Evolutionary conservation across 2,329 filamentous ascomycete genomes (phyloP).

Genomic region (Thyridium curvatum): DNA sequence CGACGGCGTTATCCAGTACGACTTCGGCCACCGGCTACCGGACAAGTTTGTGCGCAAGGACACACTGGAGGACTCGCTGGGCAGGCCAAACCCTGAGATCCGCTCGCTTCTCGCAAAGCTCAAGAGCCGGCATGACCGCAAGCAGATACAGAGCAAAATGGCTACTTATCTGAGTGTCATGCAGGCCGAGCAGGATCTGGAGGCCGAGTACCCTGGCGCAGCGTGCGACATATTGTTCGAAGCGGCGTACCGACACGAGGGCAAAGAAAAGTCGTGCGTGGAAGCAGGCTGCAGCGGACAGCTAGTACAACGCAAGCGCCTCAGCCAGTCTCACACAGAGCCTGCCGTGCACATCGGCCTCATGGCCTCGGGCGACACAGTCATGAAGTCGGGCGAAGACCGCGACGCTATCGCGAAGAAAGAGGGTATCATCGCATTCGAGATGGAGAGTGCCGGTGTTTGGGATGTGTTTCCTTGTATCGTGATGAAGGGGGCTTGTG

Average conservation of each 20-base stretch:
- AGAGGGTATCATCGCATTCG: conserved; percentile 20
- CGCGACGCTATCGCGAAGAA: conserved; percentile 24
- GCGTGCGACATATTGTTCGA: conserved; percentile 11
- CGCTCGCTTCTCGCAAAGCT: conserved; percentile 15
- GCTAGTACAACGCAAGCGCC: no score
- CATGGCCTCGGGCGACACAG: conserved; percentile 30
- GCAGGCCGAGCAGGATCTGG: conserved; percentile 1
- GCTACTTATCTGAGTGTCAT: conserved; percentile 3
- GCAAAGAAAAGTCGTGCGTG: conserved; percentile 4
- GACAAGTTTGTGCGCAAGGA: conserved; percentile 14
- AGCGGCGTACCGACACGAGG: conserved; percentile 9
- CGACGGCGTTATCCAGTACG: conserved; percentile 19
- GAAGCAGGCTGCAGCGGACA: no score
- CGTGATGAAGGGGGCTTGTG: conserved; percentile 28
- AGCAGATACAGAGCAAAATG: conserved; percentile 4
- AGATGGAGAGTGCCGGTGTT: conserved; percentile 25
- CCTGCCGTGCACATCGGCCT: conserved; percentile 12
- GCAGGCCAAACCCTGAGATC: conserved; percentile 13
- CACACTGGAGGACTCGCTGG: conserved; percentile 11
- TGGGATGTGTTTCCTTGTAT: conserved; percentile 27
- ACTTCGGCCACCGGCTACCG: conserved; percentile 16
- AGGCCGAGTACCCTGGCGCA: conserved; percentile 8
- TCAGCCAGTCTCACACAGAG: no score
- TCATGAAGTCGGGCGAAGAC: conserved; percentile 29
- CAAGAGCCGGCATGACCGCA: conserved; percentile 10